Evolutionary conservation across 1,139 yeast genomes (phyloP).

Genomic region (Saccharomyces hybrid): DNA sequence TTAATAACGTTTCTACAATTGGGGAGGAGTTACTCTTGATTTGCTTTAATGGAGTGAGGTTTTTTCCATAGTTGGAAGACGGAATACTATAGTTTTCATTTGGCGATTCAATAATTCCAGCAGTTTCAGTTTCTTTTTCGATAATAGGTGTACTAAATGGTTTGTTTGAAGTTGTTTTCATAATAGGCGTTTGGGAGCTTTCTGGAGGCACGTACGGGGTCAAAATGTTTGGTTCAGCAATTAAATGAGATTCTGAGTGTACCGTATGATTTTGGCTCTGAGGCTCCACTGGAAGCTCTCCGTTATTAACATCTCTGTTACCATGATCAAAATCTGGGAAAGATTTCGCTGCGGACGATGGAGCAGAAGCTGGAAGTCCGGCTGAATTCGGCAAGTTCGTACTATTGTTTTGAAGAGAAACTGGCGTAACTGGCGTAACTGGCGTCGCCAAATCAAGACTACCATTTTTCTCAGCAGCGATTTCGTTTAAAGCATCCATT

Average conservation of each 20-base stretch:
- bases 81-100: neutral
- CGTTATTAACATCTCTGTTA: no score
- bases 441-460: neutral
- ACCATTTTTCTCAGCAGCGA: no score
- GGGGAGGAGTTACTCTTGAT: neutral
- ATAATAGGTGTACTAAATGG: neutral
- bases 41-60: neutral
- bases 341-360: neutral
- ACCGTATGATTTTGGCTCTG: neutral
- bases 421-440: neutral
- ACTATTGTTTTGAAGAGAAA: neutral
- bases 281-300: no score
- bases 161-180: neutral
- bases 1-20: neutral
- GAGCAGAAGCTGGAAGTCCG: neutral
- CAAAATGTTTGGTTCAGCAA: slow-evolving; percentile 8
- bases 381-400: neutral
- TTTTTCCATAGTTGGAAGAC: neutral
- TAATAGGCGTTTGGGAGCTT: slow-evolving; percentile 7
- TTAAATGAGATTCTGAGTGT: slow-evolving; percentile 1
- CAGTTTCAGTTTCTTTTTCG: neutral
- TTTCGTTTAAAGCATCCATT: no score
- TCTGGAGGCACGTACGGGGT: slow-evolving; percentile 10
- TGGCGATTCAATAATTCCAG: neutral
- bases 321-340: neutral